Evolutionary conservation across 345 rosid genomes (phyloP).

Genomic region (Microcos paniculata): DNA sequence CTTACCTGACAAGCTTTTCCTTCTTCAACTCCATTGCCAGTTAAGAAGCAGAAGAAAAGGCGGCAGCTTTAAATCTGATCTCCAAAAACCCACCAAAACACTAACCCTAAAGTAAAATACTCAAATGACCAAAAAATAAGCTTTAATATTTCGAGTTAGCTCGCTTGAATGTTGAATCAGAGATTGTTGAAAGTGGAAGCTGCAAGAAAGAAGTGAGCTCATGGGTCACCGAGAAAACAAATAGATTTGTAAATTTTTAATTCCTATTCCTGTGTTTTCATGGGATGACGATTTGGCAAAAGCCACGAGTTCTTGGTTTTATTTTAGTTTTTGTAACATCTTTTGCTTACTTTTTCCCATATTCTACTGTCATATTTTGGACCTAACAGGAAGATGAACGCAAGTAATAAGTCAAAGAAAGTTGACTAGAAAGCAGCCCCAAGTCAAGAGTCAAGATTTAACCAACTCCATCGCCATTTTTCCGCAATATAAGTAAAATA

Average conservation of each 20-base stretch:
- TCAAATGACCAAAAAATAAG: not conserved
- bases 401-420: no score
- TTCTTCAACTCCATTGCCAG: constrained; percentile 12
- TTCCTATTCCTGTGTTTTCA: not conserved
- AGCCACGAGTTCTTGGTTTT: not conserved
- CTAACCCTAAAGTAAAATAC: not conserved
- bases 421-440: no score
- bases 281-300: constrained; percentile 6
- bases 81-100: not conserved
- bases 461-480: no score
- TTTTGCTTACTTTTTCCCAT: not conserved
- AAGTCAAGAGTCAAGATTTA: no score
- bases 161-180: not conserved
- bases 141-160: not conserved
- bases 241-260: not conserved
- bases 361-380: no score
- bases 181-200: constrained; percentile 5
- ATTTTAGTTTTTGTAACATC: not conserved
- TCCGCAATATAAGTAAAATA: no score
- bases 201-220: not conserved
- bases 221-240: not conserved
- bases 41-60: not conserved
- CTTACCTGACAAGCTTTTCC: constrained; percentile 14
- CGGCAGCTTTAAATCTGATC: not conserved
- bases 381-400: not conserved